Percentiles rank a stretch among this genome's conserved stretches.
Evolutionary conservation across 2,329 filamentous ascomycete genomes (phyloP).

Genomic region (Anisogramma anomala): DNA sequence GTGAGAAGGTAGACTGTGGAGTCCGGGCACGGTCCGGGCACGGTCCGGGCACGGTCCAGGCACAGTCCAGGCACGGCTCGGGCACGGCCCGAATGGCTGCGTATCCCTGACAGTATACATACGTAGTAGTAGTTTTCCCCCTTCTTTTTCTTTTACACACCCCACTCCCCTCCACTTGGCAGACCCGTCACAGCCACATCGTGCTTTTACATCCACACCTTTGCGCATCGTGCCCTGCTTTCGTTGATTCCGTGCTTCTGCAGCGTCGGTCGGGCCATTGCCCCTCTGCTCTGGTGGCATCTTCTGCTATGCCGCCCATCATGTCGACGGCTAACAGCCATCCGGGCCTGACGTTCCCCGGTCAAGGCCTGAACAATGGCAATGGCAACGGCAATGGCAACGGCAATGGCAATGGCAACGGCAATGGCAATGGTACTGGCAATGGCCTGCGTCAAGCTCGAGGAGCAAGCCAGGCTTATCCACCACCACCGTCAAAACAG

Average conservation of each 20-base stretch:
- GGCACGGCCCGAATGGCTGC: no score
- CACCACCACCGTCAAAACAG: slow-evolving; percentile 39
- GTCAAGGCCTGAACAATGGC: slow-evolving; percentile 20
- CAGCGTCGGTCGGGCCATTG: background rate
- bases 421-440: no score
- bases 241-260: background rate
- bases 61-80: no score
- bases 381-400: no score
- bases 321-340: slow-evolving; percentile 36
- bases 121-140: no score
- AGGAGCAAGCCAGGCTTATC: slow-evolving; percentile 30
- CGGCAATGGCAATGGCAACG: no score
- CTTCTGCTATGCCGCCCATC: slow-evolving; percentile 10
- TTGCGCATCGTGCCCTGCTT: slow-evolving; percentile 1
- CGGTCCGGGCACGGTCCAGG: no score
- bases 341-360: slow-evolving; percentile 37
- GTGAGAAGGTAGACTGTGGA: no score
- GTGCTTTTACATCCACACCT: slow-evolving; percentile 4
- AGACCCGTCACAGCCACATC: background rate
- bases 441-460: slow-evolving; percentile 37
- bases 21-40: no score
- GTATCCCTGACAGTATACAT: no score
- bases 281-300: background rate
- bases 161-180: background rate
- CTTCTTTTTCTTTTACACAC: background rate